Evolutionary conservation across 202 grass and related monocot genomes (phyloP).

Genomic region (Schoenoplectus triqueter): DNA sequence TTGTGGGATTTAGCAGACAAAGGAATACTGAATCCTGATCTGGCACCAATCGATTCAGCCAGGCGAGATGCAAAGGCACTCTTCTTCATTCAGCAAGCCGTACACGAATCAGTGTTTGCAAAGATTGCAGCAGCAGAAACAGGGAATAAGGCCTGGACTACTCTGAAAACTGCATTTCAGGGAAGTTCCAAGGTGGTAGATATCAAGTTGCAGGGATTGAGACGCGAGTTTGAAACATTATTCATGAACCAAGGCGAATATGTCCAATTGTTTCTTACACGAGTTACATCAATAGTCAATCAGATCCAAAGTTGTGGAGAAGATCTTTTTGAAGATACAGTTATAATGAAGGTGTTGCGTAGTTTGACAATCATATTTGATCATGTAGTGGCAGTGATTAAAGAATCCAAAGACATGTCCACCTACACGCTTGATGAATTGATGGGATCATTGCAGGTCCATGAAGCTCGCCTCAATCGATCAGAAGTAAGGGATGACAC

Average conservation of each 20-base stretch:
- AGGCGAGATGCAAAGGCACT: not conserved
- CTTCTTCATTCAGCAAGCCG: not conserved
- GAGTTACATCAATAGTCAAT: not conserved
- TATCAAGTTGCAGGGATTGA: not conserved
- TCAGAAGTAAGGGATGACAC: not conserved
- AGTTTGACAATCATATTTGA: not conserved
- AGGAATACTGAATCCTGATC: not conserved
- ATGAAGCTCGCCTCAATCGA: not conserved
- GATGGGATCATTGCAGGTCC: not conserved
- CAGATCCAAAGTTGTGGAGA: not conserved
- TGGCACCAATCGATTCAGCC: not conserved
- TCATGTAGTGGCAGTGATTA: not conserved
- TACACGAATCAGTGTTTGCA: not conserved
- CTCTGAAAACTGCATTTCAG: not conserved
- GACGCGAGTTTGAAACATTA: not conserved
- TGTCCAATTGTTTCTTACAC: not conserved
- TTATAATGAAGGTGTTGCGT: not conserved
- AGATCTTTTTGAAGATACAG: not conserved
- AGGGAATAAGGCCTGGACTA: not conserved
- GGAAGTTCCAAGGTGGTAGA: no score
- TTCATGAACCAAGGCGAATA: not conserved
- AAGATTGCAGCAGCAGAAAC: not conserved
- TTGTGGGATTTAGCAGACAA: not conserved
- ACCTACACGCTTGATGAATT: not conserved
- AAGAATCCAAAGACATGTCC: not conserved